Evolutionary conservation across 768 basidiomycete genomes (phyloP), one percentile per base, ranked within the genome.

Genomic region (Royoungia palumana): DNA sequence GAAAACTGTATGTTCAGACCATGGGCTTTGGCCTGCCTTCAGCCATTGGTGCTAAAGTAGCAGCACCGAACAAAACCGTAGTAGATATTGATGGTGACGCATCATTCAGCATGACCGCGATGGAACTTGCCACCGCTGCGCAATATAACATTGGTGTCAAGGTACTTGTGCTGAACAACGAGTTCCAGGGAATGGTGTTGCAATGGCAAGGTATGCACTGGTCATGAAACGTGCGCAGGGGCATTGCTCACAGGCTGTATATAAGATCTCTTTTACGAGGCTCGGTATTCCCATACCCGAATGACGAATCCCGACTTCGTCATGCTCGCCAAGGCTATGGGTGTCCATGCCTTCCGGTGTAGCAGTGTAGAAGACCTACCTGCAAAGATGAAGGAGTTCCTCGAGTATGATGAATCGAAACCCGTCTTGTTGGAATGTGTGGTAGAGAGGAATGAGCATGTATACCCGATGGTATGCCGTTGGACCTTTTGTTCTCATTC

Each of bases 91-190:
- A 99, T 59, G 96, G 96, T 11, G 96, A 99, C 65, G 96, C 96
- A 0, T 95, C 92, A 19, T 94, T 98, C 73, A 93, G 89, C 63
- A 99, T 98, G 96, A 98, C 96, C 2, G 95, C 94, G 0, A 99
- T 98, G 96, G 96, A 99, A 71, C 83, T 99, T 44, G 85, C 86
- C 20, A 99, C 96, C 1, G 96, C 96, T 5, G 77, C 89, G 21
- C 90, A 94, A 63, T 93, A 80, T 72, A 70, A 80, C 62, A 96
- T 99, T 55, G 95, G 96, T 50, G 92, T 97, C 64, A 99, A 99
- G 72, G 87, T 93, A 35, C 75, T 96, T 56, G 71, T 96, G 20
- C 70, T 97, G 60, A 95, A 96, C 76, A 97, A 96, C 70, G 92
- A 94, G 64, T 96, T 94, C 79, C 94, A 96, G 69, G 96, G 96